Conservation (phyloP, 352 stramenopile genomes). For the Hyaloperonospora brassicae region DNA sequence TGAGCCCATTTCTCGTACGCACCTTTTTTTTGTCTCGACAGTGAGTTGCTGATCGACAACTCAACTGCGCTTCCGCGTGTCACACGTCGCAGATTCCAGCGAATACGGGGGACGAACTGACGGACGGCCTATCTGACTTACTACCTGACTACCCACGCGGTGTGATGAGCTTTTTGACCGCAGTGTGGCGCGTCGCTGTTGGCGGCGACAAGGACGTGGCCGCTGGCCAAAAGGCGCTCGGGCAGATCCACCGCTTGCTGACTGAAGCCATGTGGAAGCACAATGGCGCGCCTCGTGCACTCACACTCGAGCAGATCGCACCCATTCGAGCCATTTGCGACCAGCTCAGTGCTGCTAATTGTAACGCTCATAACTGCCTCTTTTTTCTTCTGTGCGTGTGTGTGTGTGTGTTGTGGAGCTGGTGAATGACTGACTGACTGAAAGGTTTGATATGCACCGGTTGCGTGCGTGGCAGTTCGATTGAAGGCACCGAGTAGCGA, state of each 20-base stretch:
- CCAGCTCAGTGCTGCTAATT: constrained; percentile 55
- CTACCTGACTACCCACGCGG: no score
- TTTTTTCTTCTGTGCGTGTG: no score
- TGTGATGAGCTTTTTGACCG: no score
- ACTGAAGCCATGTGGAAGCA: constrained; percentile 31
- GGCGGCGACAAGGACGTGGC: constrained; percentile 25
- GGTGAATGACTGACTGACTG: not conserved
- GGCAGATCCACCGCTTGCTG: constrained; percentile 43
- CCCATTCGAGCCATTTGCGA: constrained; percentile 63
- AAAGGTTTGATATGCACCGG: not conserved
- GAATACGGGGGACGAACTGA: no score
- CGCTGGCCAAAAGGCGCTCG: constrained; percentile 33
- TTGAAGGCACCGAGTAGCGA: constrained; percentile 33
- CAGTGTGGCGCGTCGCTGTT: no score
- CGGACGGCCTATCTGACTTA: no score
- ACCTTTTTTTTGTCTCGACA: no score
- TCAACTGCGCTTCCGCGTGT: no score
- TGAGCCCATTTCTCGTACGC: no score
- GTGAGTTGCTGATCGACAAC: no score
- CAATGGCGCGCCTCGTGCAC: constrained; percentile 29
- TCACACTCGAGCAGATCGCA: constrained; percentile 47
- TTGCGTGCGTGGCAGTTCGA: constrained; percentile 32
- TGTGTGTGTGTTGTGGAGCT: not conserved
- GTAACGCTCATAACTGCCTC: constrained; percentile 20
- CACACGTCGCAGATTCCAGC: no score